Evolutionary conservation across 2,329 filamentous ascomycete genomes (phyloP).

Genomic region (Colletotrichum magnum): DNA sequence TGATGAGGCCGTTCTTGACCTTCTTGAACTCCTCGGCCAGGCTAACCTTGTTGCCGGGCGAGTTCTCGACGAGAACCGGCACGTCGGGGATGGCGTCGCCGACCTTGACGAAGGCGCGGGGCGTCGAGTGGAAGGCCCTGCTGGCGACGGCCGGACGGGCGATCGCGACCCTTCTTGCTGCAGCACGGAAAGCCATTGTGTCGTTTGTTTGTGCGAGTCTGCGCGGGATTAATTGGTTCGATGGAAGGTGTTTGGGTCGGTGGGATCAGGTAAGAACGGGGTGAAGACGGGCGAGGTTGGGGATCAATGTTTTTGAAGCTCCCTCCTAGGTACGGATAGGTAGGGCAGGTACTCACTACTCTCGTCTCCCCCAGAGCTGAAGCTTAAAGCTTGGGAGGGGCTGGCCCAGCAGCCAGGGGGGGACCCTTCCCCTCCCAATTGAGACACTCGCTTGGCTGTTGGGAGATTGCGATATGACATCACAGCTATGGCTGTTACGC

Average conservation of each 20-base stretch:
- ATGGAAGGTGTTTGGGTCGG: background rate
- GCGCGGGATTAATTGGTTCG: slow-evolving; percentile 7
- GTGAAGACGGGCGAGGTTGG: slow-evolving; percentile 3
- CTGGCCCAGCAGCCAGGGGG: background rate
- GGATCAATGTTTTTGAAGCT: slow-evolving; percentile 19
- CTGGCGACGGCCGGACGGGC: slow-evolving; percentile 46
- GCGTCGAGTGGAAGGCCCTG: slow-evolving; percentile 75
- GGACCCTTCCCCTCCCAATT: slow-evolving; percentile 9
- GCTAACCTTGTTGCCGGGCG: slow-evolving; percentile 93
- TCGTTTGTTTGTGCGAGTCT: background rate
- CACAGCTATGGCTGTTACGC: slow-evolving; percentile 19
- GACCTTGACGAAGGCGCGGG: slow-evolving; percentile 76
- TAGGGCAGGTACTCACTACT: too few relatives aligned
- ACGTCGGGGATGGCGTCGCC: slow-evolving; percentile 86
- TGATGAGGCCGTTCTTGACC: slow-evolving; percentile 80
- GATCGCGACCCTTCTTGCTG: slow-evolving; percentile 51
- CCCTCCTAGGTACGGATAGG: too few relatives aligned
- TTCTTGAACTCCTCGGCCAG: slow-evolving; percentile 81
- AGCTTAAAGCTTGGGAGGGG: slow-evolving; percentile 29
- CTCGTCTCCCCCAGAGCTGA: slow-evolving; percentile 3
- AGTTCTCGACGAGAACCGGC: slow-evolving; percentile 84
- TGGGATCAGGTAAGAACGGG: background rate
- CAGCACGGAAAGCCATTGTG: slow-evolving; percentile 55
- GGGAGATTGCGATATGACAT: slow-evolving; percentile 37
- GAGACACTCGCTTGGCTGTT: slow-evolving; percentile 36